Conservation (phyloP, 495 filamentous ascomycete genomes). For the Penicillium pancosmium region DNA sequence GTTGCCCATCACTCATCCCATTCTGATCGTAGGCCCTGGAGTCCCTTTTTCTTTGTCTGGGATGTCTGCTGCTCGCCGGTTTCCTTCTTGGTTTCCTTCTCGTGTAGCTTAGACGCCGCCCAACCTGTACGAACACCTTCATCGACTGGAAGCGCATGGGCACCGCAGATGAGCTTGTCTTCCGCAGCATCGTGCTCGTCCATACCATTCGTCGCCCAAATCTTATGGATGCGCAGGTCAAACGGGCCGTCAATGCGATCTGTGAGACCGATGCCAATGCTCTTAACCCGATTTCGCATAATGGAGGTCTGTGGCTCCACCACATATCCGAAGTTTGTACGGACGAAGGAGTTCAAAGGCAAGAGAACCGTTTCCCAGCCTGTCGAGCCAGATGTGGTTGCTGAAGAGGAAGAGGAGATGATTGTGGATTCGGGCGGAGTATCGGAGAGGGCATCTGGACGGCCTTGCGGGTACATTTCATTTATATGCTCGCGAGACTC, state of each 20-base stretch:
- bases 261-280: conserved; percentile 83
- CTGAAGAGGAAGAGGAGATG: conserved; percentile 35
- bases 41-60: conserved; percentile 34
- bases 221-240: conserved; percentile 76
- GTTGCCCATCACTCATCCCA: conserved; percentile 37
- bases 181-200: conserved; percentile 43
- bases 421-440: conserved; percentile 44
- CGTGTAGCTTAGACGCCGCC: conserved; percentile 13
- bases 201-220: conserved; percentile 71
- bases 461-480: conserved; percentile 13
- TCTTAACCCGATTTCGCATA: conserved; percentile 78
- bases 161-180: conserved; percentile 46
- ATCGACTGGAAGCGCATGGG: conserved; percentile 45
- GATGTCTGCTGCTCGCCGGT: conserved; percentile 10
- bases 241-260: conserved; percentile 87
- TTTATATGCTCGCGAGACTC: not conserved
- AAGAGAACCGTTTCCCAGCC: conserved; percentile 94
- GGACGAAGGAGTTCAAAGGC: conserved; percentile 87
- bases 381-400: conserved; percentile 56
- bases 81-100: conserved; percentile 6
- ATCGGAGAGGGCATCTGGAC: conserved; percentile 43
- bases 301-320: conserved; percentile 91
- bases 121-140: conserved; percentile 42
- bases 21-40: conserved; percentile 41
- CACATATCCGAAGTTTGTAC: conserved; percentile 88